Evolutionary conservation across 2,329 filamentous ascomycete species (phyloP).

Genomic region (Thielaviopsis ethacetica): DNA sequence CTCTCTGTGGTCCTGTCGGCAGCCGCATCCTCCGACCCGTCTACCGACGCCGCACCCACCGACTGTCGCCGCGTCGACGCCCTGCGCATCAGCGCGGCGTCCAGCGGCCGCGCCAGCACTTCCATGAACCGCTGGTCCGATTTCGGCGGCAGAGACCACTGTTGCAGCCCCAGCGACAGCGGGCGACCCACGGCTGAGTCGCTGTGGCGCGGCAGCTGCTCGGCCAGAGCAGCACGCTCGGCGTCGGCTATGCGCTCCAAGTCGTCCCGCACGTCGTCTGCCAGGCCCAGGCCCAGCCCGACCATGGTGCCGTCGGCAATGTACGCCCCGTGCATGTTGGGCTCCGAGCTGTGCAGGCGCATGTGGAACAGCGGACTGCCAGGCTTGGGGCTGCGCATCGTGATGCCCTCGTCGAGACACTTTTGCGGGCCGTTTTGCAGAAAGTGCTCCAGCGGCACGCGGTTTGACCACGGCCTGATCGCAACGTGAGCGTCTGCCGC

Average conservation of each 20-base stretch:
- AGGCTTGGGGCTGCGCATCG: slow-evolving; percentile 8
- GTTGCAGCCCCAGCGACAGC: neutral
- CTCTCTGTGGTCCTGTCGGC: neutral
- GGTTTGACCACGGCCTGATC: slow-evolving; percentile 34
- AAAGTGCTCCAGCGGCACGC: slow-evolving; percentile 36
- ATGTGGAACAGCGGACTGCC: slow-evolving; percentile 14
- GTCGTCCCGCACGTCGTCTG: neutral
- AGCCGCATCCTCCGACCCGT: neutral
- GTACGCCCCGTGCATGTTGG: neutral
- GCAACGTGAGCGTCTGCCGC: slow-evolving; percentile 15
- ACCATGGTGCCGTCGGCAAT: neutral
- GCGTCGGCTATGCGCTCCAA: neutral
- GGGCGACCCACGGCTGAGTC: neutral
- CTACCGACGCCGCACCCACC: neutral
- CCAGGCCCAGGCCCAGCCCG: neutral
- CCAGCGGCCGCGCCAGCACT: neutral
- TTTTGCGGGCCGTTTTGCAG: slow-evolving; percentile 36
- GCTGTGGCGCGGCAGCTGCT: neutral
- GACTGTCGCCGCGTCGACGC: neutral
- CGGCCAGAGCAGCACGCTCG: neutral
- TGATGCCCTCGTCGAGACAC: slow-evolving; percentile 37
- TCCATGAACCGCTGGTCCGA: neutral
- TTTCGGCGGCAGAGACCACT: neutral
- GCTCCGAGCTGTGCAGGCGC: neutral
- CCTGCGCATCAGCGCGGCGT: neutral